These are phyloP conservation scores for Monilinia fructicola DNA, from an alignment of 2,329 filamentous ascomycete genomes.

Conservation along the genomic window DNA sequence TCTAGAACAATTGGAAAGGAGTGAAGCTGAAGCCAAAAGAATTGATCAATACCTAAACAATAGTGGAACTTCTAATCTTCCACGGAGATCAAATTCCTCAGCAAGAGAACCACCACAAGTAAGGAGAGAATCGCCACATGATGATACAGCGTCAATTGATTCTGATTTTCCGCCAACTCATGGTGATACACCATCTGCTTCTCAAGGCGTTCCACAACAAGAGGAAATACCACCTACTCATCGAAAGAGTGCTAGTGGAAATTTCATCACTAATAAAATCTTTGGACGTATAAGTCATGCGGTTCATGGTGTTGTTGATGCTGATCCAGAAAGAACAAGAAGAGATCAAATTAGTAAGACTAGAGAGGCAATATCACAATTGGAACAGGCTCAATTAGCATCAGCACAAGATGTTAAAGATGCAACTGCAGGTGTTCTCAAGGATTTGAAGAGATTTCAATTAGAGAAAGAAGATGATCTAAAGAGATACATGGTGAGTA, in stretches of 20 bases:
- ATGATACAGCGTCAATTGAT: constrained; percentile 88
- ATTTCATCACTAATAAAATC: constrained; percentile 88
- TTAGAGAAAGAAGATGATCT: constrained; percentile 93
- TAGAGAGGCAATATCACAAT: constrained; percentile 76
- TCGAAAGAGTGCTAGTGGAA: constrained; percentile 80
- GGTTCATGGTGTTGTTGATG: constrained; percentile 92
- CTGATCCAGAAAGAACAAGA: constrained; percentile 89
- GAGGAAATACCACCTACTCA: constrained; percentile 53
- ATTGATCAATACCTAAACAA: constrained; percentile 89
- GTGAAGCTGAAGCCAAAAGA: constrained; percentile 86
- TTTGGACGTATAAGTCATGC: constrained; percentile 95
- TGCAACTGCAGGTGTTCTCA: constrained; percentile 82
- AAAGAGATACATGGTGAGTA: constrained; percentile 87
- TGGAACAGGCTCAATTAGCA: constrained; percentile 87
- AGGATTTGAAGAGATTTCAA: constrained; percentile 91
- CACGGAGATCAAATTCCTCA: constrained; percentile 64
- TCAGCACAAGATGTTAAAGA: constrained; percentile 91
- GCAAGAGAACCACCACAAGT: constrained; percentile 53
- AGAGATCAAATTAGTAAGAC: constrained; percentile 96
- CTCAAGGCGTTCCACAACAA: constrained; percentile 66
- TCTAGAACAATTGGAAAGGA: constrained; percentile 86
- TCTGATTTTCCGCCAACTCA: constrained; percentile 94
- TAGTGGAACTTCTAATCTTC: constrained; percentile 61
- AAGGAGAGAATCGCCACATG: constrained; percentile 55
- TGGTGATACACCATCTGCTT: constrained; percentile 72